Percentiles rank a stretch among this genome's conserved stretches.
phyloP scores from a whole-genome alignment of 495 filamentous ascomycete species.

The Xeromyces bisporus region DNA sequence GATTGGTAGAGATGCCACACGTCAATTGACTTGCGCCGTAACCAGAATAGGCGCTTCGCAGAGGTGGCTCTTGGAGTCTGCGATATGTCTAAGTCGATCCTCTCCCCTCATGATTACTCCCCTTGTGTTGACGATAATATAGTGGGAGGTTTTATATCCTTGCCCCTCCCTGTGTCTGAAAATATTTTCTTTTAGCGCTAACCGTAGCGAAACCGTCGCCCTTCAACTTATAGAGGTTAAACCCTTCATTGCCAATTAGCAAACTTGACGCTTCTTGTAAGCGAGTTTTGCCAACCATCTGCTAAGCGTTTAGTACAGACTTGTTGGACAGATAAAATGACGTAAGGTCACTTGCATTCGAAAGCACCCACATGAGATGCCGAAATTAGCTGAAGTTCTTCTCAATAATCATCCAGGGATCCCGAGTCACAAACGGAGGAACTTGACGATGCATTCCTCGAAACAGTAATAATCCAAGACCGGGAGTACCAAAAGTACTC shows the following conservation, averaged over 20 bases:
- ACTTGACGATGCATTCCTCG: constrained; percentile 42
- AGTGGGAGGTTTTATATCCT: too few relatives aligned
- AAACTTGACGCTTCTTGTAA: background rate
- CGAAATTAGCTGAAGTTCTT: constrained; percentile 8
- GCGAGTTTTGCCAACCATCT: background rate
- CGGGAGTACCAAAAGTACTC: constrained; percentile 60
- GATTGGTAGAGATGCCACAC: too few relatives aligned
- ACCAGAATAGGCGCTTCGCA: background rate
- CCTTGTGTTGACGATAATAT: too few relatives aligned
- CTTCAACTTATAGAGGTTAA: too few relatives aligned
- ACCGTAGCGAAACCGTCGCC: too few relatives aligned
- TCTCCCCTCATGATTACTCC: background rate
- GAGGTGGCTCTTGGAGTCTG: background rate
- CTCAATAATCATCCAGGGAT: constrained; percentile 18
- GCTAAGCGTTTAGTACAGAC: too few relatives aligned
- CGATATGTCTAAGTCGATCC: background rate
- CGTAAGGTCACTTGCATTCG: too few relatives aligned
- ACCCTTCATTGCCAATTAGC: too few relatives aligned
- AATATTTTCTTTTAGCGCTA: too few relatives aligned
- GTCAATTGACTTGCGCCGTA: background rate
- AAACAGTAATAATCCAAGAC: constrained; percentile 47
- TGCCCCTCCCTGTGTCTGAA: too few relatives aligned
- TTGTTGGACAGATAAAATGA: too few relatives aligned
- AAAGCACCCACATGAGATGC: constrained; percentile 8
- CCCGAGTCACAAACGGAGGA: constrained; percentile 33